Percentiles rank a stretch among this genome's conserved stretches.
Evolutionary conservation across 2,329 filamentous ascomycete species (phyloP).

Genomic region (Cadophora luteo-olivacea): DNA sequence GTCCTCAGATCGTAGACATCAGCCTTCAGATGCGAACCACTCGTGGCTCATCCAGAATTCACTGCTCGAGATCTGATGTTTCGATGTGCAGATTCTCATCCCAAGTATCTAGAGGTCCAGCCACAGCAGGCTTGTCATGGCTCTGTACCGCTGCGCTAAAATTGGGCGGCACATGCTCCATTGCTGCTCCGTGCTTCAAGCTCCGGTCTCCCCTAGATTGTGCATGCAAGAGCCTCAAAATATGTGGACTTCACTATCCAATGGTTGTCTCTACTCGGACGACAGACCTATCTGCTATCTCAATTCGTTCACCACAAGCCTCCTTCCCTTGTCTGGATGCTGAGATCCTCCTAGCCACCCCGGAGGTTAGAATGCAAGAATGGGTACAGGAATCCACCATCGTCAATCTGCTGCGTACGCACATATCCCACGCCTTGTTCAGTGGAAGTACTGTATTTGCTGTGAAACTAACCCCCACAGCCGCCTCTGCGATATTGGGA

Average conservation of each 20-base stretch:
- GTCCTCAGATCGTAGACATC: conserved; percentile 15
- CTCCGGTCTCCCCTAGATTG: conserved; percentile 3
- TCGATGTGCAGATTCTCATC: not conserved
- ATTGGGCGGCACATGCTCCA: not conserved
- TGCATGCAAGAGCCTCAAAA: conserved; percentile 9
- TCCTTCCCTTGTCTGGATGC: not conserved
- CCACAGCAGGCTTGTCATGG: not conserved
- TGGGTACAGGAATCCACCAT: conserved; percentile 31
- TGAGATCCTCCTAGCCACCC: conserved; percentile 3
- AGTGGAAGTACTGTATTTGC: conserved; percentile 12
- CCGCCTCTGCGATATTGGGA: conserved; percentile 7
- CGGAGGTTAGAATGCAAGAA: conserved; percentile 15
- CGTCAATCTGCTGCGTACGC: conserved; percentile 21
- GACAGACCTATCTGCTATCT: conserved; percentile 13
- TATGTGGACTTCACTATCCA: not conserved
- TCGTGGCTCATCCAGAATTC: not conserved
- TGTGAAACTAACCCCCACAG: conserved; percentile 25
- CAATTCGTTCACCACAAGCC: not conserved
- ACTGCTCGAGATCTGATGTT: not conserved
- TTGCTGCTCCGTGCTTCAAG: conserved; percentile 9
- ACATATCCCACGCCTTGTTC: conserved; percentile 9
- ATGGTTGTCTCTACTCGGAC: conserved; percentile 21
- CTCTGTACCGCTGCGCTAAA: not conserved
- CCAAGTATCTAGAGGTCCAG: not conserved
- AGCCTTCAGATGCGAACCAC: not conserved